Evolutionary conservation across 495 filamentous ascomycete species (phyloP).

Genomic region (Penicillium verhagenii): DNA sequence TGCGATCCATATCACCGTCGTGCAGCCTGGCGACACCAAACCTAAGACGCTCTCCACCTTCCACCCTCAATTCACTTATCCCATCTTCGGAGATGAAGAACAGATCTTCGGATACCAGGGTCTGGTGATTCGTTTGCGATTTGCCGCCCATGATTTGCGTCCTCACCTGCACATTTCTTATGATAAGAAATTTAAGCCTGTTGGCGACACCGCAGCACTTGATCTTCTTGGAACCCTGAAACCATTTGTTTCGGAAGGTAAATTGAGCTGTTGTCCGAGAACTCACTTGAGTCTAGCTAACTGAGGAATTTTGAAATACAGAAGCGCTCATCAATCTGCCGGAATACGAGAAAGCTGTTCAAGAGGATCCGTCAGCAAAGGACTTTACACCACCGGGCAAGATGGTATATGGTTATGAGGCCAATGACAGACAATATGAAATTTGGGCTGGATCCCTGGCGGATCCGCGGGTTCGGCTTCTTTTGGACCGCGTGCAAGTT

Average conservation of each 20-base stretch:
- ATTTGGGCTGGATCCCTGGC: conserved; percentile 60
- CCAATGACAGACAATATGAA: conserved; percentile 53
- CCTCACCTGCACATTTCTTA: conserved; percentile 72
- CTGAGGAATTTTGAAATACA: conserved; percentile 22
- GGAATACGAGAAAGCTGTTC: conserved; percentile 59
- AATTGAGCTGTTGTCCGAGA: conserved; percentile 8
- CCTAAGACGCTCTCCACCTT: conserved; percentile 64
- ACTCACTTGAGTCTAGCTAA: background rate
- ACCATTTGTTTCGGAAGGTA: conserved; percentile 67
- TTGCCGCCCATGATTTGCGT: conserved; percentile 77
- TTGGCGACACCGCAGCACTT: conserved; percentile 67
- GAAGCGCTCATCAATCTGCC: conserved; percentile 60
- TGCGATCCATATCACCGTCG: conserved; percentile 67
- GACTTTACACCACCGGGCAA: conserved; percentile 63
- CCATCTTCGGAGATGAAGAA: conserved; percentile 90
- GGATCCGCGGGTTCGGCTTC: conserved; percentile 56
- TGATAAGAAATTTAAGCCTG: conserved; percentile 67
- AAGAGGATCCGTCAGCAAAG: conserved; percentile 48
- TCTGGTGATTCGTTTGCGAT: conserved; percentile 71
- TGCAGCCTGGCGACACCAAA: conserved; percentile 55
- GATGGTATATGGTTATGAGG: conserved; percentile 50
- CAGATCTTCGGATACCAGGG: conserved; percentile 85
- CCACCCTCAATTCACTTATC: conserved; percentile 83
- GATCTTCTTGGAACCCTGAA: conserved; percentile 65
- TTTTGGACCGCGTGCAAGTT: conserved; percentile 78